These are phyloP conservation scores for Skeletonema menzelii DNA, from an alignment of 108 stramenopile genomes.

Conservation along the genomic window DNA sequence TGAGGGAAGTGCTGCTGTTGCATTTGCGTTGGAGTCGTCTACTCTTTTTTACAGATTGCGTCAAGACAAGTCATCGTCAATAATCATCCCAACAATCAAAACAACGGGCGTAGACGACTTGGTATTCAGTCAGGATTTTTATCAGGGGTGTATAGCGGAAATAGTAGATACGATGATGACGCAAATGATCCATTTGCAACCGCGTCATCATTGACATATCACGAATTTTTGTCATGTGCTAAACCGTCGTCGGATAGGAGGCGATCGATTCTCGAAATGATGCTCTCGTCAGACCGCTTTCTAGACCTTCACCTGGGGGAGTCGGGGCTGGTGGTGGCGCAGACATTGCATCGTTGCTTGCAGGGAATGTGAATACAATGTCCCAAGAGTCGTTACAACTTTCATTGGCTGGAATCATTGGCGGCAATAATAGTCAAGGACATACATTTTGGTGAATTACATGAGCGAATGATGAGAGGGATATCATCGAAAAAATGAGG, in stretches of 20 bases:
- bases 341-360: background rate
- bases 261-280: slow-evolving; percentile 65
- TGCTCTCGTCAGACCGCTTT: slow-evolving; percentile 44
- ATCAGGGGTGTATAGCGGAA: slow-evolving; percentile 29
- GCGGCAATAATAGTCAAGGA: background rate
- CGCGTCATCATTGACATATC: slow-evolving; percentile 50
- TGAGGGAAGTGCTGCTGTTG: slow-evolving; percentile 57
- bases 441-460: slow-evolving; percentile 37
- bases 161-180: slow-evolving; percentile 10
- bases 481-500: slow-evolving; percentile 62
- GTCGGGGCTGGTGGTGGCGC: background rate
- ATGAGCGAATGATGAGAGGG: slow-evolving; percentile 42
- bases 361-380: slow-evolving; percentile 2
- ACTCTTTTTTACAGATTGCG: slow-evolving; percentile 67
- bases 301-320: slow-evolving; percentile 3
- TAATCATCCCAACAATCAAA: background rate
- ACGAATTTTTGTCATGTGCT: slow-evolving; percentile 63
- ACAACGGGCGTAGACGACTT: slow-evolving; percentile 25
- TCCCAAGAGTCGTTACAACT: slow-evolving; percentile 13
- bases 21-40: slow-evolving; percentile 69
- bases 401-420: slow-evolving; percentile 2
- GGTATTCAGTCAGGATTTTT: slow-evolving; percentile 53
- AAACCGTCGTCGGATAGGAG: slow-evolving; percentile 53
- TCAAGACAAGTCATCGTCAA: background rate
- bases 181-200: slow-evolving; percentile 45